Evolutionary conservation across 139 green algal species (phyloP), one percentile per base, ranked within the genome.

Genomic region (Chlamydomonas schloesseri): DNA sequence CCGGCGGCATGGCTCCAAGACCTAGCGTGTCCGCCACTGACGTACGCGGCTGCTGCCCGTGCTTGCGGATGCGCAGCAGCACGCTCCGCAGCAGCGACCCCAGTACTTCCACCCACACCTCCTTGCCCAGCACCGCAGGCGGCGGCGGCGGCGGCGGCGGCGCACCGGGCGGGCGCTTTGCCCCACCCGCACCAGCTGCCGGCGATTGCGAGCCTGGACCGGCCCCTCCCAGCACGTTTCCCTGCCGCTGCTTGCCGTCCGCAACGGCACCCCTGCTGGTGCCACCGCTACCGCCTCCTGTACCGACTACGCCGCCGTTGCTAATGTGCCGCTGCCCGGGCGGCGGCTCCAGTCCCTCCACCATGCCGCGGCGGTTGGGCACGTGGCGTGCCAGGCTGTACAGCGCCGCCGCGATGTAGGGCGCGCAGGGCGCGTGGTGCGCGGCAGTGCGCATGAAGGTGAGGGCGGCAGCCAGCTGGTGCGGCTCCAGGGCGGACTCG

Each of bases 51-150:
- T 67, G 60, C 8, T 67, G 64, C 3, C 11, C 23, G 13, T 36
- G 64, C 29, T 10, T 36, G 9, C 26, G n/a, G 14, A 15, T n/a
- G 17, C 78, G 78, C 46, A 84, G 42, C 21, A 84, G 47, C 28
- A 74, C 78, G 20, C 29, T 29, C 0, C 46, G 36, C 64, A 84
- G 64, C 46, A 84, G 78, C 37, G 58, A 42, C 15, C 37, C 46
- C 33, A 74, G 3, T n/a, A 84, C 78, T 64, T 84, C 78, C 2
- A 84, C 78, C 78, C 78, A 84, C 57, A 84, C 64, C 31, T 65
- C 46, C 26, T 20, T 5, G 17, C 58, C 64, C 33, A 84, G 71
- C 71, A 24, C 10, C 23, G 1, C 24, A 6, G 36, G 24, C 57
- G 46, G 47, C 9, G 60, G 37, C 36, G 76, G 36, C 60, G 34